Evolutionary conservation across 306 rosid species (phyloP).

Genomic region (Dalbergia cochinchinensis): DNA sequence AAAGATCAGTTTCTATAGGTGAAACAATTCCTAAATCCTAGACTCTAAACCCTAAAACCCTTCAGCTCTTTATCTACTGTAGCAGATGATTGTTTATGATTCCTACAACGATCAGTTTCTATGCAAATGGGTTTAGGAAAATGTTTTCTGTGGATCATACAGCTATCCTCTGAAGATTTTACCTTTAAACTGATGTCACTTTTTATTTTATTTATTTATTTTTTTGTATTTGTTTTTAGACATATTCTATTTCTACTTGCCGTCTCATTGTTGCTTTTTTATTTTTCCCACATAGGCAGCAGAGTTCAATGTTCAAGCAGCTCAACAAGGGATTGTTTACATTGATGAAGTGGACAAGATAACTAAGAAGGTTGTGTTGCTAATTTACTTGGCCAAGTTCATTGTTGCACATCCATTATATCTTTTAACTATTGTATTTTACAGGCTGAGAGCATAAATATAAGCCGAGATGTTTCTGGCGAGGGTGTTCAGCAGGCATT

Average conservation of each 20-base stretch:
- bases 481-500: constrained; percentile 97
- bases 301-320: constrained; percentile 90
- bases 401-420: not conserved
- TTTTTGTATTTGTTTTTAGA: not conserved
- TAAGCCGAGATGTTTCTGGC: constrained; percentile 93
- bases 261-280: not conserved
- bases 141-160: no score
- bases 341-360: constrained; percentile 97
- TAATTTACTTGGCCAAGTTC: constrained; percentile 30
- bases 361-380: constrained; percentile 77
- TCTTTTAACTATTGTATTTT: constrained; percentile 39
- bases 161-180: no score
- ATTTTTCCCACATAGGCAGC: constrained; percentile 67
- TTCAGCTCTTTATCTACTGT: no score
- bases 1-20: no score
- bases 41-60: no score
- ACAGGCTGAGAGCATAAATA: constrained; percentile 90
- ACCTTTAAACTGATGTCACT: no score
- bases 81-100: no score
- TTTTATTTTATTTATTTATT: no score
- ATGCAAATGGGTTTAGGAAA: no score
- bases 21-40: no score
- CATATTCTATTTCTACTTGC: constrained; percentile 36
- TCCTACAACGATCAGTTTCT: no score
- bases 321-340: constrained; percentile 93